Base-by-base conservation (phyloP, 23 red algal species). In the Chondrus crispus region DNA sequence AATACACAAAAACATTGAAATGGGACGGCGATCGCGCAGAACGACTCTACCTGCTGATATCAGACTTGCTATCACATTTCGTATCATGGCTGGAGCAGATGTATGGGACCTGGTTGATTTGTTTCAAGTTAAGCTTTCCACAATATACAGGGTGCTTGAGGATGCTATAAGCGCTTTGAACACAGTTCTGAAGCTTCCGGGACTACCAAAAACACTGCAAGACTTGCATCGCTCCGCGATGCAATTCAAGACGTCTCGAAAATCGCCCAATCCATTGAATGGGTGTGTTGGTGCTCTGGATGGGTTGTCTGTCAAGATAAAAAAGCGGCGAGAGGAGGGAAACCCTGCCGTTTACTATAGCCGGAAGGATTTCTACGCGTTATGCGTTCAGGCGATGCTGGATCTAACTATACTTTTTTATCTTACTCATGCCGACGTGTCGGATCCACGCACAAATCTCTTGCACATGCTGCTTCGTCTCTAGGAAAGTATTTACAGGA, bases 361-460 rank as follows among this genome's bases (percentile, higher is more conserved):
- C 50, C 78, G 78, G 3, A 82, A 82, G 42, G 78, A 52, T 9
- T 82, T 54, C 39, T 82, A 82, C 30, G 48, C 50, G 2, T 51
- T 82, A 3, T 52, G 37, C 5, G 24, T 82, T 8, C 78, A 82
- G 42, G 78, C 53, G 2, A 3, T 82, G 2, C 37, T 82, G 9
- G 78, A 82, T 37, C 38, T 52, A 5, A 54, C 78, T 82, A 60
- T 41, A 18, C 5, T 33, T 82, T 54, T 82, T 36, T 82, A 30
- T 12, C 43, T 40, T 30, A 54, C 2, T 82, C 78, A 3, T 30
- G 43, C 2, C 43, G 78, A 58, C 54, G 78, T 41, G 78, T 62
- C 18, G 78, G 78, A 10, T 82, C 78, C 2, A 82, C 78, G 11
- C 50, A 82, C 39, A 52, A 82, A 36, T 5, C 78, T 40, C 33